These are phyloP conservation scores for Zizania latifolia DNA, from an alignment of 176 grass and related monocot genomes.

Conservation along the genomic window DNA sequence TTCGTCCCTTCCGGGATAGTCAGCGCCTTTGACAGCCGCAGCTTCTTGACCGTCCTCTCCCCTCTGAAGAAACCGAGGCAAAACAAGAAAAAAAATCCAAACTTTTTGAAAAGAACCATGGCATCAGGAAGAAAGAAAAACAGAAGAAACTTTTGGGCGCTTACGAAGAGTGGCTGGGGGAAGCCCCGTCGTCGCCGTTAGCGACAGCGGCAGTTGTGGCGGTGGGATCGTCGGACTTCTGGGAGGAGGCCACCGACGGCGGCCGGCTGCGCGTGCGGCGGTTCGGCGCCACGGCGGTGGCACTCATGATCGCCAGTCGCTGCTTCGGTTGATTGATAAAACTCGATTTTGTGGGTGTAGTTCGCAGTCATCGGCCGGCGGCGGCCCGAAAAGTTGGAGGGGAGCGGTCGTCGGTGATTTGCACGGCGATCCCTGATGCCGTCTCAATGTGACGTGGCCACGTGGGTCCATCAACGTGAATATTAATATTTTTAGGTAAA, in stretches of 20 bases:
- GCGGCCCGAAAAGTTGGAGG: conserved; percentile 35
- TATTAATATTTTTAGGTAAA: too few relatives aligned
- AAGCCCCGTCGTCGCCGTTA: conserved; percentile 25
- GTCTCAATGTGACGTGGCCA: too few relatives aligned
- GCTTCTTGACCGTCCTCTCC: conserved; percentile 87
- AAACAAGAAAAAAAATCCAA: not conserved
- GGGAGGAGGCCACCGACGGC: conserved; percentile 39
- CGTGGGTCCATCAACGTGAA: too few relatives aligned
- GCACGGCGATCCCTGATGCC: too few relatives aligned
- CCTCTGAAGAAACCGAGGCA: conserved; percentile 37
- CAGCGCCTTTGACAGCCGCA: conserved; percentile 81
- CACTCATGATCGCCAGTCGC: not conserved
- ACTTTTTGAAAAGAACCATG: not conserved
- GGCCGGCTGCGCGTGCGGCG: conserved; percentile 40
- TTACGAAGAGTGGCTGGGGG: conserved; percentile 45
- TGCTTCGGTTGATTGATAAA: not conserved
- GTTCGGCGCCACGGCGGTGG: not conserved
- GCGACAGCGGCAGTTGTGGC: not conserved
- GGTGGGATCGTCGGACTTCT: conserved; percentile 25
- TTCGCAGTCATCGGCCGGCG: not conserved
- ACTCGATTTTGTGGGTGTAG: not conserved
- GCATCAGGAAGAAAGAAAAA: not conserved
- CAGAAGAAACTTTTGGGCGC: not conserved
- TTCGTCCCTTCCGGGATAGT: conserved; percentile 76
- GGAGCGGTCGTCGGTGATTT: conserved; percentile 15